Conservation (phyloP, 257 asterid genomes). For the Coffea eugenioides region DNA sequence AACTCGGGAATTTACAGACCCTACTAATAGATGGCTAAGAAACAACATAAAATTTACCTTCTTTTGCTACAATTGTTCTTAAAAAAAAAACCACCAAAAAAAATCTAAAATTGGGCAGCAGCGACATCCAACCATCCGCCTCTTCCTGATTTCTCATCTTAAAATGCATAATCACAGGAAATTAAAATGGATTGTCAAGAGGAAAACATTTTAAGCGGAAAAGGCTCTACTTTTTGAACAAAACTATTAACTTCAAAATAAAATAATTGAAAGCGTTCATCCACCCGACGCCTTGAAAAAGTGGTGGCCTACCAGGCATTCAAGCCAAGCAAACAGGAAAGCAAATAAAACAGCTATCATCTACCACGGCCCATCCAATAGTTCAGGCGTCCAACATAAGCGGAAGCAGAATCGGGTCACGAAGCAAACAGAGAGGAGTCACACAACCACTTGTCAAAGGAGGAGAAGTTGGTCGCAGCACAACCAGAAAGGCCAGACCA, state of each 20-base stretch:
- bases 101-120: no score
- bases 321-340: background rate
- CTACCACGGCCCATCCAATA: background rate
- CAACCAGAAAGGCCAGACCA: background rate
- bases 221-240: background rate
- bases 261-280: background rate
- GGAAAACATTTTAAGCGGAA: background rate
- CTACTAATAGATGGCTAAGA: no score
- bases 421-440: background rate
- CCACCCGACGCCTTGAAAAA: background rate
- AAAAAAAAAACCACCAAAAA: no score
- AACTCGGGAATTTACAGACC: no score
- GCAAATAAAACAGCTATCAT: background rate
- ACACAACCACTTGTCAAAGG: background rate
- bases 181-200: background rate
- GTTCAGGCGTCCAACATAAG: background rate
- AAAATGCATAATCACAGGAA: background rate
- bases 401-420: background rate
- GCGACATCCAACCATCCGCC: background rate
- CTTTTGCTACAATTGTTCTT: background rate
- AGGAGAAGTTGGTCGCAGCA: background rate
- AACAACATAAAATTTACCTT: no score
- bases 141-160: background rate
- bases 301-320: background rate
- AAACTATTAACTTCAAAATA: background rate